Evolutionary conservation across 2,329 filamentous ascomycete species (phyloP), one percentile per base, ranked within the genome.

Genomic region (Microsporum audouinii): DNA sequence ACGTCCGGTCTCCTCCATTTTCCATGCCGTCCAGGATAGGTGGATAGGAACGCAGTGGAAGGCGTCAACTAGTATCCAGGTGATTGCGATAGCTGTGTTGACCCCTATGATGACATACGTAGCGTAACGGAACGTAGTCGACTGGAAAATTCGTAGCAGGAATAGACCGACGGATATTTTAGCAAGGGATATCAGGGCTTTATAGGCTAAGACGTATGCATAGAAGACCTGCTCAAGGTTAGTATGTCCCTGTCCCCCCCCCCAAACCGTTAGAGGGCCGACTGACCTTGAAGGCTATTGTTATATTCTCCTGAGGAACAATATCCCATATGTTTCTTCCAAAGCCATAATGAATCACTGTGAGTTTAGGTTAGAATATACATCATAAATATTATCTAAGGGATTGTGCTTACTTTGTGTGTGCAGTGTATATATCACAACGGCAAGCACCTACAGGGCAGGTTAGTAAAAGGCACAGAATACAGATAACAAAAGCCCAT

Each of bases 101-200:
- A 68, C 27, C 2, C 14, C 65, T 29, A 68, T 67, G 17, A 68
- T 64, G 2, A 34, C 59, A 51, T 66, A 67, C 1, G 62, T 64
- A 6, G 57, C 61, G 2, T 60, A 61, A 39, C 66, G 65, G 60
- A 68, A 68, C 1, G 60, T 8, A 14, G 47, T 38, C 0, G 65
- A 62, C 29, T 65, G 62, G 59, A 68, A 68, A 45, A 68, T 68
- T 23, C 66, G 65, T 6, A 68, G 61, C 2, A 68, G 59, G 59
- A 68, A 68, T 2, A 68, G 64, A 41, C 66, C 66, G 4, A 68
- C 66, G 8, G 67, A 68, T 27, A 68, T 68, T 41, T 68, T 68
- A 7, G 64, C 64, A 2, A 68, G 66, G 3, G 66, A 68, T 36
- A 68, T 68, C 17, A 64, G 61, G 5, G 58, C 45, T 59, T 68